Base-by-base conservation (phyloP, 257 asterid genomes). In the Handroanthus guayacan region DNA sequence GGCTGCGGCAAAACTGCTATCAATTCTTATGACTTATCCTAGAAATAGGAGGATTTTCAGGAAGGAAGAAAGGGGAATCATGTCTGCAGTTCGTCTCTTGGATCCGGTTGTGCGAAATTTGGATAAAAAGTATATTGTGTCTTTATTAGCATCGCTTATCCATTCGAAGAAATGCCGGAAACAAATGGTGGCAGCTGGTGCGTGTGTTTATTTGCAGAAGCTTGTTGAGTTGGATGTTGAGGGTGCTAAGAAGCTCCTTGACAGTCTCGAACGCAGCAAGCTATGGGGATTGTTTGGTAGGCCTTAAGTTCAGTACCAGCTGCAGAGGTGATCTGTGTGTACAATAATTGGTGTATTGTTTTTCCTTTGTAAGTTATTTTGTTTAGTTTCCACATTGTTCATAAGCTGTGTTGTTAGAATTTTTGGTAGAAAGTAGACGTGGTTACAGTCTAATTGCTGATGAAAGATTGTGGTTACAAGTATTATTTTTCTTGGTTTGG, bases 201-300 rank as follows among this genome's bases (percentile, higher is more conserved):
- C 92, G 10, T 25, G 82, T 41, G 82, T 31, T 78, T 82, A 92
- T 79, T 70, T 95, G 90, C 87, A 87, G 84, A 91, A 88, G 77
- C 84, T 95, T 8, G 91, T 80, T 8, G 99, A 87, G 39, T 38
- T 67, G 71, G 85, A 92, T 38, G 90, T 87, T 10, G 94, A 87
- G 2, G 97, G 97, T 11, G 92, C 95, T 6, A 95, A 89, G 89
- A 91, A 87, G 90, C 89, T 95, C 48, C 87, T 84, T 7, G 96
- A 91, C 18, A 63, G 86, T 69, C 86, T 95, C 31, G 86, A 88
- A 6, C 84, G 78, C 13, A 88, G 95, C 31, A 92, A 91, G 85
- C 75, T 91, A 9, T 92, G 98, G 99, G 90, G 95, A 54, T 92
- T 92, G 65, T 85, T 94, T 57, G 75, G 80, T 48, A 79, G 89